phyloP scores from a whole-genome alignment of 768 basidiomycete species.

The Boletus reticuloceps region DNA sequence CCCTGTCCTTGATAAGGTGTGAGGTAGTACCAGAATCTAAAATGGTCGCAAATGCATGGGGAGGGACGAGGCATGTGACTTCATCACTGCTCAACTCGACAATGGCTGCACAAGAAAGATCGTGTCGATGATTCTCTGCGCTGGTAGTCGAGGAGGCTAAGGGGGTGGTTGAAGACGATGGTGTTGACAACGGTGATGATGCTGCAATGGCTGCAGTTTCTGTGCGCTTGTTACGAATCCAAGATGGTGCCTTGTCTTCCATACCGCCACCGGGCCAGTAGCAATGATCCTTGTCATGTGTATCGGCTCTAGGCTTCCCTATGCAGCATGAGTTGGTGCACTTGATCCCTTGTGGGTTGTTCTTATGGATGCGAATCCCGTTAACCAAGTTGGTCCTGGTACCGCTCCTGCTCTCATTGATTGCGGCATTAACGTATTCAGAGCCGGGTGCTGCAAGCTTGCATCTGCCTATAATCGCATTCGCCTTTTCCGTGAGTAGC shows the following conservation, averaged over 20 bases:
- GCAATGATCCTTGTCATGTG: neutral
- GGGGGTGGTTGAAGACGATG: too few species aligned
- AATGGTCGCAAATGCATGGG: neutral
- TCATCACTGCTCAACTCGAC: neutral
- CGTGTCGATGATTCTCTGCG: too few species aligned
- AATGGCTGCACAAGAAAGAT: neutral
- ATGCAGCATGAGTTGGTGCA: neutral
- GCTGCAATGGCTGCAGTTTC: neutral
- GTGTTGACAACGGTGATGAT: neutral
- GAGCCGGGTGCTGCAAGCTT: too few species aligned
- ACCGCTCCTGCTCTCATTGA: too few species aligned
- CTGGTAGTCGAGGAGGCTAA: too few species aligned
- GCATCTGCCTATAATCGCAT: too few species aligned
- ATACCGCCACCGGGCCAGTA: neutral
- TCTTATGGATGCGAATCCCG: neutral
- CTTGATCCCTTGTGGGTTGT: neutral
- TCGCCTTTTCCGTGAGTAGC: too few species aligned
- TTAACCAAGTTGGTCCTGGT: too few species aligned
- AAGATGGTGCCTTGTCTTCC: neutral
- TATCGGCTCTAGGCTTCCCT: neutral
- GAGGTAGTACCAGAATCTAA: neutral
- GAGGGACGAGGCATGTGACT: too few species aligned
- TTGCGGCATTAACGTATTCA: too few species aligned
- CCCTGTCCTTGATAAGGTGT: neutral
- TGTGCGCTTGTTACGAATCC: neutral